A percentile compares a stretch with the other conserved stretches of the same genome.
Conservation (phyloP, 2,329 filamentous ascomycete species). For the Aspergillus jensenii region DNA sequence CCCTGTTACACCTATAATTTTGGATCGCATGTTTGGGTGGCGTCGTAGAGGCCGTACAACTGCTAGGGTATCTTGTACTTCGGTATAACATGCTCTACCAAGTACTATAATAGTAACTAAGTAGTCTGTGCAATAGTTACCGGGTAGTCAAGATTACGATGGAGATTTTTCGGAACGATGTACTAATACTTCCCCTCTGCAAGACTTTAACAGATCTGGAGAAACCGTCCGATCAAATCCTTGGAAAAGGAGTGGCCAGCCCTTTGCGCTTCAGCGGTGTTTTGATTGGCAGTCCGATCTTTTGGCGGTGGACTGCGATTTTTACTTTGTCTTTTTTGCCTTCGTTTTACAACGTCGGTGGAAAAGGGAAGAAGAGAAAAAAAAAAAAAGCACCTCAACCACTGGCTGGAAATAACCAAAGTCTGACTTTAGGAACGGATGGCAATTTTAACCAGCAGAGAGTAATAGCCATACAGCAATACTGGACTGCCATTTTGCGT, state of each 20-base stretch:
- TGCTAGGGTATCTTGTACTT: not conserved
- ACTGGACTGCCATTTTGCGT: not conserved
- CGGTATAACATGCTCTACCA: not conserved
- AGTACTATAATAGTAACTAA: too few relatives aligned
- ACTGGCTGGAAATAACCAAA: not conserved
- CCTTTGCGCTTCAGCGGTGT: not conserved
- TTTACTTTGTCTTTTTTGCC: slow-evolving; percentile 6
- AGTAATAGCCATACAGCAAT: slow-evolving; percentile 1
- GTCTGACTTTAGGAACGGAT: not conserved
- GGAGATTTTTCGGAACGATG: not conserved
- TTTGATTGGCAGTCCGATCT: slow-evolving; percentile 2
- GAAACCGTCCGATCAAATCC: not conserved
- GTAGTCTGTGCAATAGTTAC: too few relatives aligned
- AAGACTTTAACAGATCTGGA: not conserved
- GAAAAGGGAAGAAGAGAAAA: not conserved
- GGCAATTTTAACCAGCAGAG: not conserved
- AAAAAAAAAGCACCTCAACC: slow-evolving; percentile 3
- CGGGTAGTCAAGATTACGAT: not conserved
- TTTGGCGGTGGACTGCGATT: not conserved
- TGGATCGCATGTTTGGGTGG: not conserved
- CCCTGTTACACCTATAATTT: not conserved
- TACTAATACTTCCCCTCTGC: not conserved
- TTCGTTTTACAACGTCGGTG: not conserved
- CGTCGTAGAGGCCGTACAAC: not conserved
- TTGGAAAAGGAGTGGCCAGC: slow-evolving; percentile 3